Evolutionary conservation across 1,139 yeast genomes (phyloP).

Genomic region (Yamadazyma taylorii): DNA sequence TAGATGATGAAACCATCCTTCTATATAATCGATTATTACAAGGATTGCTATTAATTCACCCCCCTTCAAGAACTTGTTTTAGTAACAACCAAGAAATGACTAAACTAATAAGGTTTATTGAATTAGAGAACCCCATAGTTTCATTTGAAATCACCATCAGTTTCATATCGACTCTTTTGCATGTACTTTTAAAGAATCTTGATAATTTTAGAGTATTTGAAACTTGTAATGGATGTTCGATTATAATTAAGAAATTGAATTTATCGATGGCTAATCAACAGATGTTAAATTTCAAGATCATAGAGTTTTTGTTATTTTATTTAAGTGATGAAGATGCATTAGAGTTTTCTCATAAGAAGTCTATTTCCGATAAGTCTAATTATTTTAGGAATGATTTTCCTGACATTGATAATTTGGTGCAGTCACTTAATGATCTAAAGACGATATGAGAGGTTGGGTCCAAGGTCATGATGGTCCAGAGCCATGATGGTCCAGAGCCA

Average conservation of each 20-base stretch:
- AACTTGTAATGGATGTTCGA: slow-evolving; percentile 54
- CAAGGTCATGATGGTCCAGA: no score
- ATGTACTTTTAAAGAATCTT: slow-evolving; percentile 58
- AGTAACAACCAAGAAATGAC: slow-evolving; percentile 32
- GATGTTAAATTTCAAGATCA: slow-evolving; percentile 55
- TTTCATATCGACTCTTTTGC: slow-evolving; percentile 57
- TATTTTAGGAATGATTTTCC: slow-evolving; percentile 49
- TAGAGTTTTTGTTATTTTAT: slow-evolving; percentile 73
- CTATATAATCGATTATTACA: slow-evolving; percentile 50
- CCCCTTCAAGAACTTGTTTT: slow-evolving; percentile 53
- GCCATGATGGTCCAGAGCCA: no score
- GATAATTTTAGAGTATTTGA: slow-evolving; percentile 63
- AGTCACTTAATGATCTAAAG: slow-evolving; percentile 38
- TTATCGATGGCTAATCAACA: slow-evolving; percentile 31
- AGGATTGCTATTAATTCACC: slow-evolving; percentile 64
- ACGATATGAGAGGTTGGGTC: slow-evolving; percentile 8
- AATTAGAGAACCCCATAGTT: slow-evolving; percentile 14
- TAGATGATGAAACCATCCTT: slow-evolving; percentile 16
- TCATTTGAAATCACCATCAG: slow-evolving; percentile 33
- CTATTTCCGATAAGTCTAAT: slow-evolving; percentile 54
- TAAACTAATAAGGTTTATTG: slow-evolving; percentile 28
- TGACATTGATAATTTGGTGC: slow-evolving; percentile 42
- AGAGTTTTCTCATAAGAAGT: slow-evolving; percentile 21
- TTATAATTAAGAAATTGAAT: slow-evolving; percentile 44
- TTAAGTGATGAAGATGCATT: slow-evolving; percentile 60